Base-by-base conservation (phyloP, 441 rosid genomes). In the Adansonia gregorii region DNA sequence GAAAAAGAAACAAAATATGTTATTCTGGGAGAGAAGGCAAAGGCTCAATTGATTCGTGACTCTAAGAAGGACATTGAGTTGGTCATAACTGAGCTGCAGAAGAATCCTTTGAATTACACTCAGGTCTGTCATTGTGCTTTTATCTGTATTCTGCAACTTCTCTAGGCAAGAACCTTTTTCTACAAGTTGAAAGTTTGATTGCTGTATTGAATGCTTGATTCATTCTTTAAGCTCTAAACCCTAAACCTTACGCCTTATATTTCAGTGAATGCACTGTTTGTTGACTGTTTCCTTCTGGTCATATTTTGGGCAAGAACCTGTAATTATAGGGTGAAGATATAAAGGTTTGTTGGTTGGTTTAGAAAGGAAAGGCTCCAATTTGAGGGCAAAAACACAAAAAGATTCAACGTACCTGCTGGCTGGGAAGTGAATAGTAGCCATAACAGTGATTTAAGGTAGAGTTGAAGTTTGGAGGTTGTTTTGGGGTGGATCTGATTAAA, bases 1-100 rank as follows among this genome's bases (percentile, higher is more conserved):
- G 97, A 92, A 24, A 94, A 94, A 67, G 97, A 89, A 84, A 81
- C 87, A 56, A 90, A 89, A 76, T 95, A 88, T 87, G 99, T 94
- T 8, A 64, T 94, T 19, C 78, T 95, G 52, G 99, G 99, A 69
- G 99, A 95, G 82, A 95, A 95, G 84, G 99, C 94, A 31, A 95
- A 86, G 84, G 94, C 90, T 79, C 90, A 86, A 75, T 72, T 94
- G 88, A 10, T 87, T 4, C 97, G 99, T 61, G 97, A 94, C 83
- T 92, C 99, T n/a, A 94, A 88, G 89, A 86, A 92, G 59, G 85
- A 89, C 68, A 91, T 94, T 72, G 83, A 75, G 78, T 77, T 95
- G 74, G 54, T 67, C 73, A 80, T 95, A 56, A 83, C 97, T 54
- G 99, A 95, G 86, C 79, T 94, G 85, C 92, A 90, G 81, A 95